These are phyloP conservation scores for Phaeolepiota aurea DNA, from an alignment of 768 basidiomycete genomes.

Conservation along the genomic window DNA sequence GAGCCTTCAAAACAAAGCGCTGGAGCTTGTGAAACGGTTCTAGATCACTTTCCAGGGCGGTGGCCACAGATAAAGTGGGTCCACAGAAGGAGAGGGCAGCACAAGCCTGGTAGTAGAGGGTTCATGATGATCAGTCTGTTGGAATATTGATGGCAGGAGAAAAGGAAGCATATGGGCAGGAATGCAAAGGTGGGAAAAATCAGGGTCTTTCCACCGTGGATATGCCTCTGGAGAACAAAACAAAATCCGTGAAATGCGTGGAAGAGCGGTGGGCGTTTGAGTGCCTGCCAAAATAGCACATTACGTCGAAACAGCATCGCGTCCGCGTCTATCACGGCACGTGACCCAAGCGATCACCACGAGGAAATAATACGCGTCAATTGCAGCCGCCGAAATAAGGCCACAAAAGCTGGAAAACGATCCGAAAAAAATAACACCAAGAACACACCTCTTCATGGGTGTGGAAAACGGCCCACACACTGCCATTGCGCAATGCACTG, in stretches of 20 bases:
- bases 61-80: slow-evolving; percentile 35
- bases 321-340: slow-evolving; percentile 12
- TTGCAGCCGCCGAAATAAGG: slow-evolving; percentile 1
- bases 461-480: slow-evolving; percentile 49
- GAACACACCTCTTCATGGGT: slow-evolving; percentile 54
- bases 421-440: neutral
- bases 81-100: slow-evolving; percentile 44
- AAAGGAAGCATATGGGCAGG: slow-evolving; percentile 3
- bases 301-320: neutral
- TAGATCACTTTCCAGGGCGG: slow-evolving; percentile 57
- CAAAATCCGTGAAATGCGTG: slow-evolving; percentile 23
- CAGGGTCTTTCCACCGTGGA: slow-evolving; percentile 10
- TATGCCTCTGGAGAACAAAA: slow-evolving; percentile 8
- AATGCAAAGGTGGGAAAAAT: slow-evolving; percentile 5
- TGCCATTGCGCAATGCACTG: slow-evolving; percentile 16
- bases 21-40: slow-evolving; percentile 52
- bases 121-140: too few relatives aligned
- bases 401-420: neutral
- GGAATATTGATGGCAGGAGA: too few relatives aligned
- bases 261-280: slow-evolving; percentile 9
- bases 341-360: slow-evolving; percentile 12
- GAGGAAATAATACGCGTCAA: neutral
- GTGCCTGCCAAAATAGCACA: slow-evolving; percentile 10
- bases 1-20: slow-evolving; percentile 23
- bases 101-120: slow-evolving; percentile 34